Evolutionary conservation across 257 asterid genomes (phyloP).

Genomic region (Agastache rugosa): DNA sequence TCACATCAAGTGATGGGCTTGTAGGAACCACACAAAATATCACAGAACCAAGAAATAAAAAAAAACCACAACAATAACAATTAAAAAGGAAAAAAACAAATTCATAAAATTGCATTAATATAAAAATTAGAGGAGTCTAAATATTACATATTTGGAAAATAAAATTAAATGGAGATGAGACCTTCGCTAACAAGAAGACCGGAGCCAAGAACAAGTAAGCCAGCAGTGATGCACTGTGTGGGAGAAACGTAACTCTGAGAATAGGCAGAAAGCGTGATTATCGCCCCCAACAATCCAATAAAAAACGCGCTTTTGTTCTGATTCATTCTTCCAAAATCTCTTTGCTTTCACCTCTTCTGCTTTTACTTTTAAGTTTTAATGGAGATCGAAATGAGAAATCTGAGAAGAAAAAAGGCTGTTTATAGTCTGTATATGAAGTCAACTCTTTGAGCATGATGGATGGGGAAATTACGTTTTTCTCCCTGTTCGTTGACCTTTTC

Average conservation of each 20-base stretch:
- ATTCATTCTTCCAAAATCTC: conserved; percentile 52
- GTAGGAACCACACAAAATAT: too few species aligned
- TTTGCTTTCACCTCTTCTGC: neutral
- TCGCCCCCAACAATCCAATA: conserved; percentile 71
- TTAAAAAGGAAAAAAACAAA: too few species aligned
- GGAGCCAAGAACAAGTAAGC: conserved; percentile 68
- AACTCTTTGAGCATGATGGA: conserved; percentile 37
- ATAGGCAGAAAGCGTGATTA: conserved; percentile 81
- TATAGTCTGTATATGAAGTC: conserved; percentile 37
- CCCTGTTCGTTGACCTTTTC: conserved; percentile 46
- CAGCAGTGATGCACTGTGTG: conserved; percentile 67
- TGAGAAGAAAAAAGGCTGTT: neutral
- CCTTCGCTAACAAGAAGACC: conserved; percentile 97
- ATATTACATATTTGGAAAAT: neutral
- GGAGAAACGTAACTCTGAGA: conserved; percentile 73
- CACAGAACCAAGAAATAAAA: neutral
- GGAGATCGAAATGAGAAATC: neutral
- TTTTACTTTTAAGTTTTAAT: neutral
- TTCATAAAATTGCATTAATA: too few species aligned
- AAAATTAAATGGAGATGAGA: conserved; percentile 56
- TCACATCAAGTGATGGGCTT: too few species aligned
- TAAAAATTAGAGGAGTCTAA: neutral
- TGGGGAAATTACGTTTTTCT: conserved; percentile 26
- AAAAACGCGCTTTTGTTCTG: conserved; percentile 60
- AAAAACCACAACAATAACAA: neutral